Conservation (phyloP, 495 filamentous ascomycete genomes). For the Apodospora peruviana region DNA sequence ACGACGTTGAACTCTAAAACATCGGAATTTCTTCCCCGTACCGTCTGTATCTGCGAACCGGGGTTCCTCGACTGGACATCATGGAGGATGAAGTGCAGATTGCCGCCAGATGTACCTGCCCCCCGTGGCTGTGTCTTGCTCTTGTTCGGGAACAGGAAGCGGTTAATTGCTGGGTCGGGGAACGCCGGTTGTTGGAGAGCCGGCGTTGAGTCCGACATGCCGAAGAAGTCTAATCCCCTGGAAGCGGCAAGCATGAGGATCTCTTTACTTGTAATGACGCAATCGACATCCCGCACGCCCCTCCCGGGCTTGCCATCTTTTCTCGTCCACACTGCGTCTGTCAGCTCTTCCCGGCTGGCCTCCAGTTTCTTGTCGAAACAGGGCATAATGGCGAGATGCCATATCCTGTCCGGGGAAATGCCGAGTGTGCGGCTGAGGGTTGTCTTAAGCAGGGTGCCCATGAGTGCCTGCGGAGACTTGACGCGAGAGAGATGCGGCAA, state of each 20-base stretch:
- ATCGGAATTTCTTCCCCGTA: conserved; percentile 81
- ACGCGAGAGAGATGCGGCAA: conserved; percentile 85
- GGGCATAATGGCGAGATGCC: conserved; percentile 93
- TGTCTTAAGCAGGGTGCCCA: conserved; percentile 84
- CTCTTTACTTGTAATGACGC: conserved; percentile 93
- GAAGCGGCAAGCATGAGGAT: conserved; percentile 80
- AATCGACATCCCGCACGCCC: conserved; percentile 84
- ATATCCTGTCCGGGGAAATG: conserved; percentile 73
- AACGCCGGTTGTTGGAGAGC: conserved; percentile 41
- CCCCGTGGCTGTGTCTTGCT: conserved; percentile 24
- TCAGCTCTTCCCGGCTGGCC: conserved; percentile 87
- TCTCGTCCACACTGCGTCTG: conserved; percentile 64
- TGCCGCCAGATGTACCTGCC: conserved; percentile 80
- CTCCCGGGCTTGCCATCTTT: conserved; percentile 35
- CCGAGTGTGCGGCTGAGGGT: conserved; percentile 64
- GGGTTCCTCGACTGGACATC: conserved; percentile 64
- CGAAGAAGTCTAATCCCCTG: conserved; percentile 66
- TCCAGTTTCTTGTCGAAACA: conserved; percentile 99
- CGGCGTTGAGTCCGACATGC: conserved; percentile 54
- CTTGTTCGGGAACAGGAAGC: conserved; percentile 60
- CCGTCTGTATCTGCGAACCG: conserved; percentile 58
- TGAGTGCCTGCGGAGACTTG: conserved; percentile 90
- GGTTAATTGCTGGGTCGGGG: conserved; percentile 61
- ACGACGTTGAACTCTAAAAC: conserved; percentile 76
- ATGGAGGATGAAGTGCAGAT: conserved; percentile 73